Evolutionary conservation across 805 yeast species (phyloP).

Genomic region (Spathaspora hagerdaliae): DNA sequence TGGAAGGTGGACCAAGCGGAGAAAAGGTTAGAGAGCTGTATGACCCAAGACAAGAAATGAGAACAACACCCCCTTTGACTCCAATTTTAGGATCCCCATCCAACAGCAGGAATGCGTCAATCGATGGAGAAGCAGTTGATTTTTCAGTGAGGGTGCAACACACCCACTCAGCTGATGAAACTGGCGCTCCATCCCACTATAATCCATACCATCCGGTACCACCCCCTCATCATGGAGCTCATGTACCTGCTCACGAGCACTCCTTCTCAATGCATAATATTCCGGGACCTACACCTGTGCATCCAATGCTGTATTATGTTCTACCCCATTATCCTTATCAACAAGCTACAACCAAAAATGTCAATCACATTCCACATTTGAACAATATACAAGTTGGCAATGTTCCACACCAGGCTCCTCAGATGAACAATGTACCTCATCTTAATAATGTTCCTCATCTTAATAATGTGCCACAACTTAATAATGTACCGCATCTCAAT

Average conservation of each 20-base stretch:
- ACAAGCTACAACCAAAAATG: background rate
- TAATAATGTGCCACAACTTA: too few relatives aligned
- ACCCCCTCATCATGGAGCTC: slow-evolving; percentile 1
- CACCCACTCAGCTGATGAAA: background rate
- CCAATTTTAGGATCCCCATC: background rate
- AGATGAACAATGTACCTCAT: background rate
- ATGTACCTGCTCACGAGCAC: background rate
- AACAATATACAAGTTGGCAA: background rate
- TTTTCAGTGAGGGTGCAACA: background rate
- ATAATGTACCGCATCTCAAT: too few relatives aligned
- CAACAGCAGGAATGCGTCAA: background rate
- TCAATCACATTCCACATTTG: background rate
- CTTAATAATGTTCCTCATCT: too few relatives aligned
- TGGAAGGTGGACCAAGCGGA: background rate
- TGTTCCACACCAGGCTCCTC: background rate
- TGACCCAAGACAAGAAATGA: background rate
- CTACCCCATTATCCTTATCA: background rate
- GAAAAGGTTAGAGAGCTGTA: too few relatives aligned
- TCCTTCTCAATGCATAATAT: background rate
- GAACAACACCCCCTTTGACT: background rate
- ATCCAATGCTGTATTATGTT: background rate
- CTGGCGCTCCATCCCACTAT: background rate
- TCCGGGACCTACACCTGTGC: background rate
- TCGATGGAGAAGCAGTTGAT: background rate
- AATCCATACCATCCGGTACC: slow-evolving; percentile 1